Conservation (phyloP, 345 rosid species). For the Raphanus raphanistrum region DNA sequence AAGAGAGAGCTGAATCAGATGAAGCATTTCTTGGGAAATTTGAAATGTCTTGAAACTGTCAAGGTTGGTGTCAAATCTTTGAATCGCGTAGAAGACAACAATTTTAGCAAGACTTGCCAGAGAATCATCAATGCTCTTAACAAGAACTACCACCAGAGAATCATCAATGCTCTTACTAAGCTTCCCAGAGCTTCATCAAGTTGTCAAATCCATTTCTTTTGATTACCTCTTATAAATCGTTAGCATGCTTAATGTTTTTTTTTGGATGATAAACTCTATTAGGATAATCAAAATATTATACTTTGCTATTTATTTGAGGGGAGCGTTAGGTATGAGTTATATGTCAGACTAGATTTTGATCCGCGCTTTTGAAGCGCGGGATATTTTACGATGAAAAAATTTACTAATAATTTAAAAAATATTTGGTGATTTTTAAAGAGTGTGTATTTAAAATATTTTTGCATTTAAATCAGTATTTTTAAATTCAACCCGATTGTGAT, state of each 20-base stretch:
- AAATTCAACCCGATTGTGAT: too few species aligned
- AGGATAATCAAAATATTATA: neutral
- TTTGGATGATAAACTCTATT: neutral
- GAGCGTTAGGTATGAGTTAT: neutral
- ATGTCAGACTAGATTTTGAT: too few species aligned
- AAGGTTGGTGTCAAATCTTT: neutral
- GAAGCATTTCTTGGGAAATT: constrained; percentile 21
- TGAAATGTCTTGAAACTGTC: constrained; percentile 24
- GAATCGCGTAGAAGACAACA: neutral
- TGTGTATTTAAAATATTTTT: too few species aligned
- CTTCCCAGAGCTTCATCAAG: constrained; percentile 21
- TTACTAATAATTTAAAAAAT: too few species aligned
- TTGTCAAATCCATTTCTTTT: neutral
- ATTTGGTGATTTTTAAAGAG: too few species aligned
- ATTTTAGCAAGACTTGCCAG: neutral
- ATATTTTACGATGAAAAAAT: too few species aligned
- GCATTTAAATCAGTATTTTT: too few species aligned
- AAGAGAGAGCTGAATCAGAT: constrained; percentile 19
- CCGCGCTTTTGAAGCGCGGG: too few species aligned
- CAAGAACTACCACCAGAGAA: neutral
- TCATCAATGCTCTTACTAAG: constrained; percentile 6
- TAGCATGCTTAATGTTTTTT: neutral
- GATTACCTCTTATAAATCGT: neutral
- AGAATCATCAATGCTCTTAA: neutral
- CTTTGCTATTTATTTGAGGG: neutral